phyloP scores from a whole-genome alignment of 1,284 basidiomycete genomes.

The Papiliotrema nemorosa region DNA sequence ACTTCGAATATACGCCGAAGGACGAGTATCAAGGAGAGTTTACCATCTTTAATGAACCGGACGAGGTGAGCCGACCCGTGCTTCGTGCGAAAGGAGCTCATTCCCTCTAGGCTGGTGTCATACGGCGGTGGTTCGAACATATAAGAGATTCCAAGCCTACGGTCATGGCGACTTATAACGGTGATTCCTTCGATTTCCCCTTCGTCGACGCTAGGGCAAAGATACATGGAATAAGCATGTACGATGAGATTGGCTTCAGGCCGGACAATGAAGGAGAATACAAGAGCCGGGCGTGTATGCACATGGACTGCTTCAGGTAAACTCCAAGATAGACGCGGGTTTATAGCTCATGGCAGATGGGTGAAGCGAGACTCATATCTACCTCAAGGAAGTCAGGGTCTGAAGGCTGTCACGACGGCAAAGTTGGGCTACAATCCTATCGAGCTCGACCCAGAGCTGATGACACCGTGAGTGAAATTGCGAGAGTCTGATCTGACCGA shows the following conservation, averaged over 20 bases:
- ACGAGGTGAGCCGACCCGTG: constrained; percentile 64
- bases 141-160: constrained; percentile 90
- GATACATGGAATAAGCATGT: constrained; percentile 93
- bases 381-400: constrained; percentile 95
- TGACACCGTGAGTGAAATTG: constrained; percentile 78
- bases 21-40: constrained; percentile 98
- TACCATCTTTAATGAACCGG: constrained; percentile 88
- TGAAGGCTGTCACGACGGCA: constrained; percentile 95
- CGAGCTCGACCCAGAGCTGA: constrained; percentile 96
- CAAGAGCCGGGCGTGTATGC: constrained; percentile 88
- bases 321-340: too few species aligned
- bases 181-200: constrained; percentile 99
- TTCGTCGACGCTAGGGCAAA: constrained; percentile 88
- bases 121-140: constrained; percentile 88
- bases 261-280: constrained; percentile 93
- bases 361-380: constrained; percentile 99
- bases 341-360: constrained; percentile 56
- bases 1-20: constrained; percentile 98
- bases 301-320: constrained; percentile 96
- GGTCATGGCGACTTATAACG: constrained; percentile 98
- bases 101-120: constrained; percentile 61
- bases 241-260: constrained; percentile 87
- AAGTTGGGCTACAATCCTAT: constrained; percentile 98
- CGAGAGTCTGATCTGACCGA: background rate
- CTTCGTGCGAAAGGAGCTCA: background rate